phyloP scores from a whole-genome alignment of 225 moss, liverwort and hornwort genomes.

The Ulota crispa region DNA sequence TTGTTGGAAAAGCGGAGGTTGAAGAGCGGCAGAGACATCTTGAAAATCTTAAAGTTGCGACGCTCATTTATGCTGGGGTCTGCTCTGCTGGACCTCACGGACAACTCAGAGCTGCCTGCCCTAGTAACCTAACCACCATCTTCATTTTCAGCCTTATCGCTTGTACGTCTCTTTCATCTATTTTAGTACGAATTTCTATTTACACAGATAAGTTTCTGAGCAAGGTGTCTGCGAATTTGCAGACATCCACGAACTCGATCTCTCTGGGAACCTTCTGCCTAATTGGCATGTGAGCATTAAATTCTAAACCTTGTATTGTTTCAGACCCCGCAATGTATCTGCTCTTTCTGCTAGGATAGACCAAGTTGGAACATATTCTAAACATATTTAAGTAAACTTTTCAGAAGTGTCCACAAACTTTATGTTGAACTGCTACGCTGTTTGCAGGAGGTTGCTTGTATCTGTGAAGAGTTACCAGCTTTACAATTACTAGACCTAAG shows the following conservation, averaged over 20 bases:
- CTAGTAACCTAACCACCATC: conserved; percentile 47
- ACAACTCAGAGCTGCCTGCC: conserved; percentile 65
- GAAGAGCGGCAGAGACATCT: conserved; percentile 84
- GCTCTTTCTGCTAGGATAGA: not conserved
- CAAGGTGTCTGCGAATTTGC: conserved; percentile 25
- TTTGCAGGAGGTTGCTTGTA: conserved; percentile 75
- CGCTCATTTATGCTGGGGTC: conserved; percentile 76
- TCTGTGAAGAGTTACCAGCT: conserved; percentile 76
- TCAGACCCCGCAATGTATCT: not conserved
- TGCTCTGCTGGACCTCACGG: conserved; percentile 70
- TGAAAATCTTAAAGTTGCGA: conserved; percentile 67
- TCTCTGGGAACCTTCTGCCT: conserved; percentile 83
- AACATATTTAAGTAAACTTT: not conserved
- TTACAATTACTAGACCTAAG: conserved; percentile 78
- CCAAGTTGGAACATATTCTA: not conserved
- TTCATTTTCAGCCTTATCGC: conserved; percentile 3
- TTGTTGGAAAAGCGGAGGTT: conserved; percentile 87
- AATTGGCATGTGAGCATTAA: conserved; percentile 80
- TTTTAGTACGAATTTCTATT: not conserved
- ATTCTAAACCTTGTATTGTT: conserved; percentile 4
- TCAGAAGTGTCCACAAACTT: conserved; percentile 6
- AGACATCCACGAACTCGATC: conserved; percentile 78
- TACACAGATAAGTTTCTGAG: conserved; percentile 9
- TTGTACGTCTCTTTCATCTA: not conserved
- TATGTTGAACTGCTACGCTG: conserved; percentile 4